Conservation (phyloP, 176 grass and related monocot species). For the Oryza meridionalis region DNA sequence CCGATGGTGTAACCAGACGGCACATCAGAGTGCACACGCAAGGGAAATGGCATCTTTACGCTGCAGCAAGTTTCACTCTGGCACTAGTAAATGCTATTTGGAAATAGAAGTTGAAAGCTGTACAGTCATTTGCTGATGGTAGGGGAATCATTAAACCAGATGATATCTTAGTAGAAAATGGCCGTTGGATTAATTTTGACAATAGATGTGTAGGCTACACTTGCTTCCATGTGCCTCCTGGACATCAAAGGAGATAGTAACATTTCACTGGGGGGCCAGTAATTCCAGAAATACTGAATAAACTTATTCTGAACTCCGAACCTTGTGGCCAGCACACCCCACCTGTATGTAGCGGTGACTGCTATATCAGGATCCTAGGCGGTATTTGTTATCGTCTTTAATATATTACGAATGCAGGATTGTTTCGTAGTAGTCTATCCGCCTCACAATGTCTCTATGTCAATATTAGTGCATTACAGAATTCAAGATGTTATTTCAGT, state of each 20-base stretch:
- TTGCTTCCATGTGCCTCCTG: background rate
- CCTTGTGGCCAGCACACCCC: background rate
- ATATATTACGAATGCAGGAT: background rate
- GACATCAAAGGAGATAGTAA: too few relatives aligned
- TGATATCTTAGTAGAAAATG: background rate
- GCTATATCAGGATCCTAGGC: background rate
- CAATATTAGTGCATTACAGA: background rate
- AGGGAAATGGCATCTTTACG: background rate
- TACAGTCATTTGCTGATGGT: too few relatives aligned
- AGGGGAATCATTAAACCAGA: background rate
- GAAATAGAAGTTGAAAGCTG: too few relatives aligned
- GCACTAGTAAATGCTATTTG: background rate
- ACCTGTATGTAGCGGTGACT: background rate
- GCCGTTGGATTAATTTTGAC: background rate
- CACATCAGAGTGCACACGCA: background rate
- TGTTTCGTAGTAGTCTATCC: background rate
- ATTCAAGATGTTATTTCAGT: background rate
- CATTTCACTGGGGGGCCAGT: background rate
- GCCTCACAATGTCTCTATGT: background rate
- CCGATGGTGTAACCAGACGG: background rate
- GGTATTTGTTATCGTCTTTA: background rate
- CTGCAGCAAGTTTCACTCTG: background rate
- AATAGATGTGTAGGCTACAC: background rate
- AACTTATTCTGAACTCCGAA: background rate
- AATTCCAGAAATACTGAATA: background rate